Evolutionary conservation across 768 basidiomycete genomes (phyloP), one percentile per base, ranked within the genome.

Genomic region (Infundibulicybe gibba): DNA sequence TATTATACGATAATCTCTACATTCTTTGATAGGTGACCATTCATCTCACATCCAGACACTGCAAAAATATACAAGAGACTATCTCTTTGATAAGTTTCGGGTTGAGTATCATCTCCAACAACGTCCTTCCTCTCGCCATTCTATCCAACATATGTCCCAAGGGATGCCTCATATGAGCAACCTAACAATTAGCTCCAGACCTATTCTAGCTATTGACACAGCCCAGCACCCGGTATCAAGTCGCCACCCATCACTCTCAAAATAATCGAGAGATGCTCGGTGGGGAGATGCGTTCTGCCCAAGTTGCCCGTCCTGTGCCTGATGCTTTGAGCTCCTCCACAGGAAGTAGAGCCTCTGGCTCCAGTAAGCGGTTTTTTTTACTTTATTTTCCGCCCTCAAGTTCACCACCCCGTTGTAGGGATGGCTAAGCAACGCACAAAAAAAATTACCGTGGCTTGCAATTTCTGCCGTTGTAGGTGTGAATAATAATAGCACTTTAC

Each of bases 401-500:
- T 14, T 16, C 17, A 38, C 35, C 14, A n/a, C 49, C 40, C 6
- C 43, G 47, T 33, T 49, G 45, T 54, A 81, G 82, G 75, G 61
- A 77, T 80, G 31, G 73, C 74, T 51, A 84, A 85, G 54, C 79
- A 79, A 54, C 77, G 87, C 48, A 79, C 83, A 45, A 90, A 90
- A 73, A 90, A 92, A 67, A 91, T 91, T 45, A 89, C 85, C 16
- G 88, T 91, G 39, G 90, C 90, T 33, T 92, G 90, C 71, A 90
- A 92, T 64, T 92, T 92, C 64, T 92, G 90, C 70, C 85, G 90
- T 51, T 90, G 90, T 90, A 64, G 68, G 87, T 76, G 9, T 32
- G 30, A 32, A 30, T 25, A 47, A 51, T 51, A 57, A 20, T 44
- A 50, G 48, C 19, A 46, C 34, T 41, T 44, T 32, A 32, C 6